Percentiles rank a stretch among this genome's conserved stretches.
Evolutionary conservation across 164 flowering plant species (phyloP).

Genomic region (Amborella trichopoda): DNA sequence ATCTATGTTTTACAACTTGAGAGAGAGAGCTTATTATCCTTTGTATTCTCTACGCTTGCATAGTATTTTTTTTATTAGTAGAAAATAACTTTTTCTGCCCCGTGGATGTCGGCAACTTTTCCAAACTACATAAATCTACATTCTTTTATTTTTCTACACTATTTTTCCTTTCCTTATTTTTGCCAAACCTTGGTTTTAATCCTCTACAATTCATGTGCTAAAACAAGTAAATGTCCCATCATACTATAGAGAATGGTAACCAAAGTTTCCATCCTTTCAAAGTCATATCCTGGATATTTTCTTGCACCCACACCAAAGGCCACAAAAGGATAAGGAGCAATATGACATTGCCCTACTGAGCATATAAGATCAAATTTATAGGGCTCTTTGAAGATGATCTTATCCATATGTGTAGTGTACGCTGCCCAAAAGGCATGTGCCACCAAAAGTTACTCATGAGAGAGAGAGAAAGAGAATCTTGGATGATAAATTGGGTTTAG

Average conservation of each 20-base stretch:
- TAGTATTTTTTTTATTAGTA: too few species aligned
- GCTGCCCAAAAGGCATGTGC: constrained; percentile 44
- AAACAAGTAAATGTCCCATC: constrained; percentile 30
- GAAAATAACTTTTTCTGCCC: too few species aligned
- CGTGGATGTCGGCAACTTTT: too few species aligned
- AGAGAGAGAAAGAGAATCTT: neutral
- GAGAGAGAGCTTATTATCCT: too few species aligned
- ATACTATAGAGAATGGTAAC: constrained; percentile 33
- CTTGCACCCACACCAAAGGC: constrained; percentile 61
- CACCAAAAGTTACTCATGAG: neutral
- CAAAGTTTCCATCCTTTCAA: constrained; percentile 45
- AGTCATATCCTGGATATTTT: constrained; percentile 57
- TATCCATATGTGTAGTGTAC: constrained; percentile 49
- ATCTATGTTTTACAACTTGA: too few species aligned
- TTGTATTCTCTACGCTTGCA: too few species aligned
- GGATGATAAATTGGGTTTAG: too few species aligned
- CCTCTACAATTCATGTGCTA: constrained; percentile 19
- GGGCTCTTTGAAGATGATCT: constrained; percentile 40
- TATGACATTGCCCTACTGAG: constrained; percentile 32
- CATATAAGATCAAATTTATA: constrained; percentile 43
- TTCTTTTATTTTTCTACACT: too few species aligned
- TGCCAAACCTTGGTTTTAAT: too few species aligned
- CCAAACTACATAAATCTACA: too few species aligned
- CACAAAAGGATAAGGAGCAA: constrained; percentile 40
- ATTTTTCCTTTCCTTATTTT: too few species aligned